Base-by-base conservation (phyloP, 768 basidiomycete genomes). In the Mycena belliarum region DNA sequence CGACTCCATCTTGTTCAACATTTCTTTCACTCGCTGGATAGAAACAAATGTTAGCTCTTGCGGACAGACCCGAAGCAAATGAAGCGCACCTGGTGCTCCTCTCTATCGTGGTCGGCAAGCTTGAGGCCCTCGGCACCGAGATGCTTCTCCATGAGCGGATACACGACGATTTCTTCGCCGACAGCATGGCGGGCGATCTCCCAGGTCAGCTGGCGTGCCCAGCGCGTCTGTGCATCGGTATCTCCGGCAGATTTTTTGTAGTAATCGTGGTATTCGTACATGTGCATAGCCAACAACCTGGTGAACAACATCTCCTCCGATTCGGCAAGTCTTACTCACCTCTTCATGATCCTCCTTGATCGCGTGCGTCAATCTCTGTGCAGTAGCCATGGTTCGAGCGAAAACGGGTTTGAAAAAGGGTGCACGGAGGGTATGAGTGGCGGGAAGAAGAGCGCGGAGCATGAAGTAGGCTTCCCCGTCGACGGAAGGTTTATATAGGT, bases 121-220 rank as follows among this genome's bases (percentile, higher is more conserved):
- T 76, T 52, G 44, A 68, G 67, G 5, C 85, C 86, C 60, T 81
- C 65, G 2, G 70, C 70, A 6, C 85, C 85, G 53, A 86, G 77
- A 52, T 81, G 73, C 56, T 78, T 73, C 64, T 86, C 84, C 75
- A 86, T 79, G 44, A 85, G 74, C 15, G 85, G 85, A 63, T 87
- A 87, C 1, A 86, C 80, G 35, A 87, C 74, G 37, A 86, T 77
- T 66, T 88, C 86, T 66, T 87, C 85, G 15, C 79, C 83, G 8
- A 81, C 79, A 4, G 84, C 81, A 57, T 86, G 85, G 0, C 83
- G 76, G 1, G 83, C 84, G 38, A 86, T 73, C 69, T 84, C 83
- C 85, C 84, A 86, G 14, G 71, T 75, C 6, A 86, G 71, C 66
- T 85, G 83, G 43, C 74, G 74, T 0, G 81, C 73, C 84, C 83